Base-by-base conservation (phyloP, 2,329 filamentous ascomycete genomes). In the Gnomoniopsis sp. region DNA sequence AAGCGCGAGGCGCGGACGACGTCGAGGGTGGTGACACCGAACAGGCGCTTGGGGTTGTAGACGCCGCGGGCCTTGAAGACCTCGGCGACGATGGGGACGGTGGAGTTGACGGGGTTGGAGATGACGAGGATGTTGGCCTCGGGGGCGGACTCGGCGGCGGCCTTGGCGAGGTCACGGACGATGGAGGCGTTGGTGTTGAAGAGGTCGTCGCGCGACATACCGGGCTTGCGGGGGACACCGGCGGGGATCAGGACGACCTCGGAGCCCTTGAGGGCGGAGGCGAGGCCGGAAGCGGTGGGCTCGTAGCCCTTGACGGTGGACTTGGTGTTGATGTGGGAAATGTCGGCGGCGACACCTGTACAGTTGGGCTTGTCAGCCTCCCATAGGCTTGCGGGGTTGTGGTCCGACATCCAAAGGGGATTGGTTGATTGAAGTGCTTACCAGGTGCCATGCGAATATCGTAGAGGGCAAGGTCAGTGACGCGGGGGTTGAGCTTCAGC, bases 101-200 rank as follows among this genome's bases (percentile, higher is more conserved):
- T 99, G 70, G 92, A 97, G 91, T 99, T 99, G 82, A 99, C 93
- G 64, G 95, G 95, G 88, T 99, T 99, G 79, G 93, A 87, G 81
- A 99, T 99, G 84, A 99, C 87, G 74, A 98, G 87, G 77, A 98
- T 84, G 81, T 96, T 96, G 78, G 95, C 95, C 65, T 97, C 84
- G 71, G 95, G 95, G 74, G 88, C 85, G 68, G 90, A 85, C 72
- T 96, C 87, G 72, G 95, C 95, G 73, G 87, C 88, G 71, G 92
- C 93, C 87, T 96, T 96, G 81, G 93, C 93, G 67, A 99, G 88
- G 79, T 98, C 95, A 74, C 93, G 93, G 76, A 99, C 95, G 77
- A 99, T 99, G 75, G 91, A 96, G 78, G 95, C 95, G 79, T 99
- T 99, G 85, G 93, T 99, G 88, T 98, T 98, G 92, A 99, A 99